Evolutionary conservation across 306 rosid species (phyloP).

Genomic region (Carpinus fangiana): DNA sequence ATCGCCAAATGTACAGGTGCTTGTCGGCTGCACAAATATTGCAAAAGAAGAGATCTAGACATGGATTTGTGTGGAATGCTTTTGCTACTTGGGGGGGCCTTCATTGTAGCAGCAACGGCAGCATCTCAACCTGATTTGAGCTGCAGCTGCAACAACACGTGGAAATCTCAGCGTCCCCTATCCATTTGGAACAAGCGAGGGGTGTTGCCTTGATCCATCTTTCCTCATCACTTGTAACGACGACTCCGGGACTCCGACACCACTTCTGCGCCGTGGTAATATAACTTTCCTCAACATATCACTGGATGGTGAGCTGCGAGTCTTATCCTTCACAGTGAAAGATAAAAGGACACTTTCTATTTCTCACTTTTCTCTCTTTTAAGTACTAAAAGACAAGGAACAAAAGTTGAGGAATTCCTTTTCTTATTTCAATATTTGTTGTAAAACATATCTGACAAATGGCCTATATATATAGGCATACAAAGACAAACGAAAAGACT

Average conservation of each 20-base stretch:
- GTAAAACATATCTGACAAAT: too few species aligned
- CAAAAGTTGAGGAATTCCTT: too few species aligned
- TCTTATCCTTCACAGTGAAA: not conserved
- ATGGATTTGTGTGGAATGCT: not conserved
- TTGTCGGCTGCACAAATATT: too few species aligned
- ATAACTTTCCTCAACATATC: constrained; percentile 14
- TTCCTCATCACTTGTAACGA: constrained; percentile 18
- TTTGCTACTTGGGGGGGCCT: not conserved
- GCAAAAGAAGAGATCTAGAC: not conserved
- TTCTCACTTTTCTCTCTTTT: too few species aligned
- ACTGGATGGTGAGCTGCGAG: constrained; percentile 20
- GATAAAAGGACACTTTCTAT: too few species aligned
- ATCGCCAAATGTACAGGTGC: too few species aligned
- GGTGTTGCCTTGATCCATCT: constrained; percentile 7
- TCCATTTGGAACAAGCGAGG: constrained; percentile 22
- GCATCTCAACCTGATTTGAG: not conserved
- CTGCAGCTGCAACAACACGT: constrained; percentile 16
- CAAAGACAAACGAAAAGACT: too few species aligned
- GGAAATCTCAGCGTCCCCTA: constrained; percentile 28
- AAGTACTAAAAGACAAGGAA: too few species aligned
- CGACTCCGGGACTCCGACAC: not conserved
- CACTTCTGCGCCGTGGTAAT: not conserved
- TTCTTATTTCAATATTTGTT: too few species aligned
- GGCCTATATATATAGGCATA: too few species aligned
- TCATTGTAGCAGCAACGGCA: not conserved